phyloP scores from a whole-genome alignment of 495 filamentous ascomycete genomes.

The Immersiella caudata region DNA sequence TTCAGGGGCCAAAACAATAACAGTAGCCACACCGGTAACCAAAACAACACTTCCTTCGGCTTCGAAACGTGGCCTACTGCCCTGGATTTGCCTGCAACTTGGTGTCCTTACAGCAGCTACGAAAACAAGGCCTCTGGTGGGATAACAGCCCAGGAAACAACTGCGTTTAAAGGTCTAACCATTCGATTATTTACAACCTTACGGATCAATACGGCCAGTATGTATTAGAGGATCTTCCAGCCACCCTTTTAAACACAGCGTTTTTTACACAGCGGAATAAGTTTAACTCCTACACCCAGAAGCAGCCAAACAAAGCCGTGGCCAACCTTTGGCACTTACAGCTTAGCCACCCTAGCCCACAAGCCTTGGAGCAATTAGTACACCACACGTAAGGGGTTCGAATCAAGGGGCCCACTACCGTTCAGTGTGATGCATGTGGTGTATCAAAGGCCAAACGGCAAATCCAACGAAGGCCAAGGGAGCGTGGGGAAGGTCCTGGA shows the following conservation, averaged over 20 bases:
- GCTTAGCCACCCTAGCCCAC: conserved; percentile 9
- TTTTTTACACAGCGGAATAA: background rate
- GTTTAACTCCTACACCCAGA: background rate
- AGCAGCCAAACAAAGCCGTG: background rate
- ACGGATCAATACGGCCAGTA: background rate
- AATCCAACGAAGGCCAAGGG: no score
- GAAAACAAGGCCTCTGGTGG: conserved; percentile 18
- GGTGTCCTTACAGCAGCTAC: conserved; percentile 14
- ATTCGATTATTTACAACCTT: background rate
- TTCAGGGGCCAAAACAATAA: background rate
- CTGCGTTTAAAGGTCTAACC: background rate
- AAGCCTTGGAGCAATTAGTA: background rate
- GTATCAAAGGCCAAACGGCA: background rate
- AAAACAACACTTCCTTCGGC: conserved; percentile 5
- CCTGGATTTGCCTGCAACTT: conserved; percentile 15
- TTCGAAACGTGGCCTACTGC: conserved; percentile 18
- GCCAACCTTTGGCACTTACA: conserved; percentile 13
- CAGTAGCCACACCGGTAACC: no score
- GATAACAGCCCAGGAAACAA: conserved; percentile 19
- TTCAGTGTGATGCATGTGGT: background rate
- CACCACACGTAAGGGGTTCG: conserved; percentile 3
- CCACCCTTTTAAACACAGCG: background rate
- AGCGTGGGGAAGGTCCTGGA: no score
- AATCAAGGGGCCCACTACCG: conserved; percentile 2
- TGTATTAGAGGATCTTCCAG: background rate